Conservation (phyloP, 176 grass and related monocot genomes). For the maize (Zea mays) region DNA sequence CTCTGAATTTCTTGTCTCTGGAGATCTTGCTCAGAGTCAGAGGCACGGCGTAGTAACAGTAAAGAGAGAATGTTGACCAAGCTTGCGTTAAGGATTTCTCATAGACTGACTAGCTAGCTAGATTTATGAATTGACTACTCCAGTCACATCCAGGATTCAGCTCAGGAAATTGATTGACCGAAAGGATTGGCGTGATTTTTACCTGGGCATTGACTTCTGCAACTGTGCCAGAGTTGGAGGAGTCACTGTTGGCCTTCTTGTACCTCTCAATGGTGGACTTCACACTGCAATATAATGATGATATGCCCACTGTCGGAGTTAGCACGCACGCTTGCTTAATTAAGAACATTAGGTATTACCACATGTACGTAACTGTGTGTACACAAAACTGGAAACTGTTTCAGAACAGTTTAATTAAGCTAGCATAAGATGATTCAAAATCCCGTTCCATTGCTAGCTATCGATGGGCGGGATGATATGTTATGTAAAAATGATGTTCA, state of each 20-base stretch:
- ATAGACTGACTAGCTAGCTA: too few species aligned
- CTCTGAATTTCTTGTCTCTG: conserved; percentile 26
- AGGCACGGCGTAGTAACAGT: conserved; percentile 22
- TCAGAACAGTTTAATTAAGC: background rate
- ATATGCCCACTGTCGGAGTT: background rate
- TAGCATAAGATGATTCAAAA: conserved; percentile 11
- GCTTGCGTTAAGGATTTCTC: conserved; percentile 5
- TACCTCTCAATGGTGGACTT: conserved; percentile 94
- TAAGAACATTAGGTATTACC: conserved; percentile 8
- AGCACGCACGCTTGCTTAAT: background rate
- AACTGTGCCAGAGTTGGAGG: conserved; percentile 58
- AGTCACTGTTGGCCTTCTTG: conserved; percentile 81
- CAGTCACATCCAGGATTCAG: conserved; percentile 1
- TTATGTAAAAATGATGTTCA: background rate
- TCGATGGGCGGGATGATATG: background rate
- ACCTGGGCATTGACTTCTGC: conserved; percentile 89
- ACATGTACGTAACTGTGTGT: background rate
- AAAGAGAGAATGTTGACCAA: conserved; percentile 27
- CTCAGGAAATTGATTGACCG: conserved; percentile 20
- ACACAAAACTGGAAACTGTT: background rate
- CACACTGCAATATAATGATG: conserved; percentile 55
- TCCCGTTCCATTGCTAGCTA: background rate
- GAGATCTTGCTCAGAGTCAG: conserved; percentile 30
- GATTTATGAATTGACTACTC: conserved; percentile 10
- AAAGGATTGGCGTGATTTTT: conserved; percentile 50